Evolutionary conservation across 805 yeast genomes (phyloP), one percentile per base, ranked within the genome.

Genomic region (Candida nemodendra): DNA sequence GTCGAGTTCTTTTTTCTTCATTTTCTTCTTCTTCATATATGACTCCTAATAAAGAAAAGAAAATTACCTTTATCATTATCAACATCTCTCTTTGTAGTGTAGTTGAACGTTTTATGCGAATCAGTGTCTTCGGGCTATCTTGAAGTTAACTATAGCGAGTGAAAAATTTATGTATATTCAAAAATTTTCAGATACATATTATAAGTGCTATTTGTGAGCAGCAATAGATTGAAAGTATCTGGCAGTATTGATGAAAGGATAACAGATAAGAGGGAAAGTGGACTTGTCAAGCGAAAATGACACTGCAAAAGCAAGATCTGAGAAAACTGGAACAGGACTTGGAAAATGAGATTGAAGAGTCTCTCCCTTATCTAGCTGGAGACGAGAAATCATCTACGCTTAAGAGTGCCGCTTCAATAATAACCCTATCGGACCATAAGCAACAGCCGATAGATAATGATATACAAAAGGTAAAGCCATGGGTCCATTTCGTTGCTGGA

Each of bases 401-500:
- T 67, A 78, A 57, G 39, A 48, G 52, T 11, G 55, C 58, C 5
- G 36, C 31, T 17, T 38, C 44, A 61, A 58, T 31, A 65, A 73
- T 26, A 17, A 8, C 11, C 9, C 7, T 11, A 21, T 21, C n/a
- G 18, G 16, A 25, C 13, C 15, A 7, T 11, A 17, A 37, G 1
- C 62, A 57, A 39, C 48, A 52, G 7, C 18, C 21, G 21, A 24
- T 23, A 23, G 22, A 21, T 13, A 7, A 16, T 8, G 30, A 25
- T 28, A 32, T 42, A 30, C 26, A 35, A 21, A 46, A 55, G 27
- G 69, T 70, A 2, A 61, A 62, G 41, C 79, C 81, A 24, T 75
- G 79, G 91, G 88, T 84, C 5, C 91, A 84, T 63, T 85, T 85
- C 57, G 85, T 85, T n/a, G 90, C 95, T 9, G 95, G 93, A 34